Evolutionary conservation across 1,139 yeast species (phyloP).

Genomic region (Diutina rugosa): DNA sequence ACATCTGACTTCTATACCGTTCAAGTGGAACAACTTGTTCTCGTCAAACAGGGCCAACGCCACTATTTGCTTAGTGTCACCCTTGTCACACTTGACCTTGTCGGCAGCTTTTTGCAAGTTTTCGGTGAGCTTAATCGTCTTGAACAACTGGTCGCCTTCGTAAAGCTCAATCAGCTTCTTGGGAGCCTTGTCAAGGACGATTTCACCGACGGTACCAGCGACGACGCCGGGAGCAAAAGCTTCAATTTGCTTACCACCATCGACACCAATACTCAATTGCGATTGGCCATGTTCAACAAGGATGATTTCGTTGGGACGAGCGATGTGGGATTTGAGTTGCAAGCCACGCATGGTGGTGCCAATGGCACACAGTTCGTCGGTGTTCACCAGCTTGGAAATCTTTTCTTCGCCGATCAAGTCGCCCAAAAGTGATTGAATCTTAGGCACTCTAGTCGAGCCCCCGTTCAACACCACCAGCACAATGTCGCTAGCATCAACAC

Average conservation of each 20-base stretch:
- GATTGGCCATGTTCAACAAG: conserved; percentile 44
- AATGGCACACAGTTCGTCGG: conserved; percentile 89
- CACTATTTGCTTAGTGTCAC: conserved; percentile 18
- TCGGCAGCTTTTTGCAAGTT: conserved; percentile 18
- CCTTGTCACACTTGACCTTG: conserved; percentile 26
- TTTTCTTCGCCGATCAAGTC: conserved; percentile 39
- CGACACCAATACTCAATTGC: conserved; percentile 24
- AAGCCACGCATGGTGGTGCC: conserved; percentile 84
- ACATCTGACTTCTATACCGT: conserved; percentile 21
- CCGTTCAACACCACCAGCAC: conserved; percentile 75
- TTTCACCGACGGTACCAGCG: conserved; percentile 14
- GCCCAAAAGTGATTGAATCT: conserved; percentile 51
- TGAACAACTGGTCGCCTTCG: conserved; percentile 42
- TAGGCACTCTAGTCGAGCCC: conserved; percentile 87
- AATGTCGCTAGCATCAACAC: conserved; percentile 23
- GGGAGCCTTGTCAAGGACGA: conserved; percentile 21
- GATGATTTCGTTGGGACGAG: conserved; percentile 41
- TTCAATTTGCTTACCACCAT: conserved; percentile 13
- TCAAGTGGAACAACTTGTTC: conserved; percentile 37
- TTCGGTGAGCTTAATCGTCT: conserved; percentile 15
- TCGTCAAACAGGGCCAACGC: conserved; percentile 35
- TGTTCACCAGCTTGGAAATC: conserved; percentile 81
- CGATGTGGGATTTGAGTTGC: conserved; percentile 36
- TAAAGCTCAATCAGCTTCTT: conserved; percentile 30
- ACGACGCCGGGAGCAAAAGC: conserved; percentile 32